Evolutionary conservation across 805 yeast genomes (phyloP).

Genomic region (Naumovozyma baii): DNA sequence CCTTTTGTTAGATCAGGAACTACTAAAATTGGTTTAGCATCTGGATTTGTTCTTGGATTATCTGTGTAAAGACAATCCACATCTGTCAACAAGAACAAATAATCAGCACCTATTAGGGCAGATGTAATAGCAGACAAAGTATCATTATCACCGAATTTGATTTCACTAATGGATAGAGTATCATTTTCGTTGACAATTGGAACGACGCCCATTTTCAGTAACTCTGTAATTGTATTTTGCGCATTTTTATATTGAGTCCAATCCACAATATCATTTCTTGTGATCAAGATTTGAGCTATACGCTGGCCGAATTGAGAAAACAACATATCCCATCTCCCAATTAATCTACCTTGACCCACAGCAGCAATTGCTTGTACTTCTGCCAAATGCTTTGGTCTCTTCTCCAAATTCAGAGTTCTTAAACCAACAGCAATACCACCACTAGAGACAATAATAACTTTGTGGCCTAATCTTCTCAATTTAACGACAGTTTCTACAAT

Average conservation of each 20-base stretch:
- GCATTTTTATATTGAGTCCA: slow-evolving; percentile 89
- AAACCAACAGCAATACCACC: slow-evolving; percentile 97
- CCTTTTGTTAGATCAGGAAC: slow-evolving; percentile 61
- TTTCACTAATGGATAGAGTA: slow-evolving; percentile 85
- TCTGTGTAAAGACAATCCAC: slow-evolving; percentile 92
- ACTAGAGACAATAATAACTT: slow-evolving; percentile 79
- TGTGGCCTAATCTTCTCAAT: slow-evolving; percentile 72
- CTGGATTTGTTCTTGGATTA: slow-evolving; percentile 79
- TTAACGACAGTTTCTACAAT: slow-evolving; percentile 88
- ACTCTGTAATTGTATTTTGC: slow-evolving; percentile 72
- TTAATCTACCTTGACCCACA: slow-evolving; percentile 87
- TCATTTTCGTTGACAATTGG: slow-evolving; percentile 98
- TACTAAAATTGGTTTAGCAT: slow-evolving; percentile 72
- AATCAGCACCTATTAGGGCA: slow-evolving; percentile 90
- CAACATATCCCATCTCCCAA: slow-evolving; percentile 84
- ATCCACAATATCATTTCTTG: slow-evolving; percentile 88
- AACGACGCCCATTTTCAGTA: slow-evolving; percentile 78
- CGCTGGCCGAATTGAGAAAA: slow-evolving; percentile 80
- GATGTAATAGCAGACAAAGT: slow-evolving; percentile 93
- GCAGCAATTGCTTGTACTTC: slow-evolving; percentile 91
- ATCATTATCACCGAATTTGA: slow-evolving; percentile 96
- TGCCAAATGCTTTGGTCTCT: slow-evolving; percentile 68
- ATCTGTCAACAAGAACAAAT: slow-evolving; percentile 83
- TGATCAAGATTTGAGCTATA: slow-evolving; percentile 83
- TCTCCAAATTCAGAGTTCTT: slow-evolving; percentile 54